These are phyloP conservation scores for Fonsecaea multimorphosa DNA, from an alignment of 2,329 filamentous ascomycete genomes.

Conservation along the genomic window DNA sequence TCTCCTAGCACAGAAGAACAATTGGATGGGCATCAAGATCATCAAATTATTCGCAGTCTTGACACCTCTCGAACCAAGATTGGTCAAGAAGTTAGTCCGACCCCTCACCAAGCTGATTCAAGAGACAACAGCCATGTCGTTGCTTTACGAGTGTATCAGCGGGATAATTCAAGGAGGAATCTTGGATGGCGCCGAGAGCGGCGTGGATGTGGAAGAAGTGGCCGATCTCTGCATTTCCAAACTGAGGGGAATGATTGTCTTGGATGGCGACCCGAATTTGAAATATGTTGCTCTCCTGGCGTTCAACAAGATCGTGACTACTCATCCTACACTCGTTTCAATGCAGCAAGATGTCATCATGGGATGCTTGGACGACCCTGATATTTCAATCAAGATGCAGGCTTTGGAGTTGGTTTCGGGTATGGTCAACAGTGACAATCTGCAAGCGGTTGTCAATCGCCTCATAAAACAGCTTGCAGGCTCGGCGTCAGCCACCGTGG, in stretches of 20 bases:
- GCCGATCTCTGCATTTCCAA: constrained; percentile 91
- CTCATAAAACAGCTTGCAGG: constrained; percentile 82
- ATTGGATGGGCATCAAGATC: constrained; percentile 99
- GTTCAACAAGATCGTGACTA: constrained; percentile 91
- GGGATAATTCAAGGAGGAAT: constrained; percentile 98
- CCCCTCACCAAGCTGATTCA: constrained; percentile 91
- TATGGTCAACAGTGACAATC: constrained; percentile 88
- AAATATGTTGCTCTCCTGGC: constrained; percentile 97
- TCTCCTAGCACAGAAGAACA: constrained; percentile 88
- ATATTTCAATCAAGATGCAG: constrained; percentile 93
- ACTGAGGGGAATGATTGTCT: constrained; percentile 88
- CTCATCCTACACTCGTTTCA: constrained; percentile 85
- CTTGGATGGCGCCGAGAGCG: constrained; percentile 78
- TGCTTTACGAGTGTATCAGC: constrained; percentile 97
- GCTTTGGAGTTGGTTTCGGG: constrained; percentile 89
- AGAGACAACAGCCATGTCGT: constrained; percentile 95
- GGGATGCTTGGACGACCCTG: constrained; percentile 91
- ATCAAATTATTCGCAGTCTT: constrained; percentile 98
- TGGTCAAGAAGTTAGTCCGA: constrained; percentile 88
- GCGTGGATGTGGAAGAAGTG: constrained; percentile 85
- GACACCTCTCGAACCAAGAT: constrained; percentile 86
- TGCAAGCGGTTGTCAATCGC: constrained; percentile 82
- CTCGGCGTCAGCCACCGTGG: constrained; percentile 60
- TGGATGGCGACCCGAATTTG: constrained; percentile 91
- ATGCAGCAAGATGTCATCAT: constrained; percentile 96